Evolutionary conservation across 441 rosid species (phyloP).

Genomic region (Erodium chrysanthum): DNA sequence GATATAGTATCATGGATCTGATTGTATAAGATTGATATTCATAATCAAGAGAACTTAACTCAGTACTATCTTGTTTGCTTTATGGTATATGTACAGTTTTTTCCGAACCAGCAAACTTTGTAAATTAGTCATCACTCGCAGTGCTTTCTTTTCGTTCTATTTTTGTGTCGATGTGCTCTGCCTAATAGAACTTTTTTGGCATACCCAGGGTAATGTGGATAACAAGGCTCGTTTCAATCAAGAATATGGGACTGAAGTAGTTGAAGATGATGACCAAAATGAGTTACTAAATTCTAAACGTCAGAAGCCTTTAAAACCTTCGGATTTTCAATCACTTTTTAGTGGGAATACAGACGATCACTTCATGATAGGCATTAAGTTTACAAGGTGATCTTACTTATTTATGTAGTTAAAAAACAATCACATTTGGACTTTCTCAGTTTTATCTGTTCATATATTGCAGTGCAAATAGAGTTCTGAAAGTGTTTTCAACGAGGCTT

Average conservation of each 20-base stretch:
- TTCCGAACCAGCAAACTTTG: neutral
- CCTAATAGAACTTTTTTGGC: slow-evolving; percentile 3
- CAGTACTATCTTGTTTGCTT: neutral
- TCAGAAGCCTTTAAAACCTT: slow-evolving; percentile 61
- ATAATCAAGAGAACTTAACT: neutral
- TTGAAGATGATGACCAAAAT: slow-evolving; percentile 29
- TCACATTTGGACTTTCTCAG: slow-evolving; percentile 1
- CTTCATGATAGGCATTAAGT: slow-evolving; percentile 81
- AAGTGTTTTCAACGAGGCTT: neutral
- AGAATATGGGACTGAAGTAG: slow-evolving; percentile 68
- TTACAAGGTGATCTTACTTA: slow-evolving; percentile 53
- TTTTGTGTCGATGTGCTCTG: neutral
- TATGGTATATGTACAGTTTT: neutral
- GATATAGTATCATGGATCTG: neutral
- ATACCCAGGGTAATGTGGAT: slow-evolving; percentile 67
- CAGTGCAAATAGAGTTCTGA: neutral
- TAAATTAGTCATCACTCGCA: neutral
- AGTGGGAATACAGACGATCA: slow-evolving; percentile 59
- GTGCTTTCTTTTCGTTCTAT: neutral
- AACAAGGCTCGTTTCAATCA: slow-evolving; percentile 57
- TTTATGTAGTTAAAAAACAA: neutral
- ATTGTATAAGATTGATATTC: neutral
- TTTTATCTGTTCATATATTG: neutral
- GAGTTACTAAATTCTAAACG: slow-evolving; percentile 22
- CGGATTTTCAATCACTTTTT: slow-evolving; percentile 76